Percentiles rank a stretch among this genome's conserved stretches.
Conservation (phyloP, 1,284 basidiomycete species). For the Moesziomyces antarcticus region DNA sequence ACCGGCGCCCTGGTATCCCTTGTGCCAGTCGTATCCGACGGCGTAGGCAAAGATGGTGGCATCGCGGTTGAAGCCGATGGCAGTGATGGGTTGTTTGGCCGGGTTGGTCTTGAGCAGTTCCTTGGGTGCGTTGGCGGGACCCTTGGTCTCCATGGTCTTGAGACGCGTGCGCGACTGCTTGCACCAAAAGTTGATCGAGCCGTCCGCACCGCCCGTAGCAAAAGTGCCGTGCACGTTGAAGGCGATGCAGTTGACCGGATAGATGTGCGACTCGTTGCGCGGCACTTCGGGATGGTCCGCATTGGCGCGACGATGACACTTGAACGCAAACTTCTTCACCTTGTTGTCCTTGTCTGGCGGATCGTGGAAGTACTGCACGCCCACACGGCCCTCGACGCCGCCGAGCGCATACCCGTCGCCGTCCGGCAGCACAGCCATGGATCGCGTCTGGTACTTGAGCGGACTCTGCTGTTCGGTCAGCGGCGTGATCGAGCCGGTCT, state of each 20-base stretch:
- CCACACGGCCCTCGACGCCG: slow-evolving; percentile 93
- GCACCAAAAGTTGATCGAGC: slow-evolving; percentile 74
- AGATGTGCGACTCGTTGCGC: slow-evolving; percentile 74
- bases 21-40: slow-evolving; percentile 67
- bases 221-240: slow-evolving; percentile 96
- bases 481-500: slow-evolving; percentile 69
- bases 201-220: slow-evolving; percentile 82
- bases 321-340: slow-evolving; percentile 88
- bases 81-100: slow-evolving; percentile 60
- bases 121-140: slow-evolving; percentile 55
- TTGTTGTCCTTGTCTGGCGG: slow-evolving; percentile 57
- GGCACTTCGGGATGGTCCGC: slow-evolving; percentile 74
- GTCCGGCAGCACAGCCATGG: slow-evolving; percentile 56
- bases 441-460: slow-evolving; percentile 89
- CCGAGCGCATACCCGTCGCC: slow-evolving; percentile 76
- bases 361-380: slow-evolving; percentile 81
- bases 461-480: slow-evolving; percentile 55
- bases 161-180: slow-evolving; percentile 87
- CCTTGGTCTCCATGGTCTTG: slow-evolving; percentile 72
- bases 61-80: slow-evolving; percentile 62
- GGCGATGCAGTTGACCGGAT: slow-evolving; percentile 87
- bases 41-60: slow-evolving; percentile 66
- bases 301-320: slow-evolving; percentile 83
- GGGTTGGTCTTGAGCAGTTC: slow-evolving; percentile 61
- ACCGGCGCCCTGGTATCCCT: slow-evolving; percentile 59